Evolutionary conservation across 345 rosid genomes (phyloP), one percentile per base, ranked within the genome.

Genomic region (Arabidopsis suecica): DNA sequence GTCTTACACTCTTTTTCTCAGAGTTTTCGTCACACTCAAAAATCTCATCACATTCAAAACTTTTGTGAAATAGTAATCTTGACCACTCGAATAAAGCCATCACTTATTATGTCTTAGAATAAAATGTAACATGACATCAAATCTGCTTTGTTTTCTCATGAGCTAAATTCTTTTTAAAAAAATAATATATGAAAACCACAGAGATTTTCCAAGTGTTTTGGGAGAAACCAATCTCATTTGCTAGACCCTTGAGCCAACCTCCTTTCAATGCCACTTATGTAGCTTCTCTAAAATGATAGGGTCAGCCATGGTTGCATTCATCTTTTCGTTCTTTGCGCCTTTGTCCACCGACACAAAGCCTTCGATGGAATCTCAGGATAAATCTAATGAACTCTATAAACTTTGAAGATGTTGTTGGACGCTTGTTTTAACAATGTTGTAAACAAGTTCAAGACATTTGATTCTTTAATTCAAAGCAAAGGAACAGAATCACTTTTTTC

Each of bases 341-440:
- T 45, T 9, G 7, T 50, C 59, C 48, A 20, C 60, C 23, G 3
- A 9, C 71, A 67, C n/a, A 28, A 55, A 32, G 64, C 73, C 33
- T 57, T 57, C 3, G 12, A 18, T 69, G 42, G 1, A 38, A 9
- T 9, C 42, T 38, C 42, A 18, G 12, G 45, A 51, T 67, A 22
- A 0, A 32, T 1, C 61, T 37, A 36, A 28, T 18, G 22, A 69
- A 44, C 8, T 11, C 30, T 7, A 56, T 13, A 69, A 58, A 45
- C 45, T 57, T 32, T 44, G 16, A 58, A 47, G 57, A 57, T 51
- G 14, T 30, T 62, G 61, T 38, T 22, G 16, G 2, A 18, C 0
- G 20, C 47, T 40, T 61, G 36, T 8, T 23, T 23, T 38, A 37
- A 68, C 37, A 68, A 51, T 67, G 71, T 1, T 53, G 61, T 37